Evolutionary conservation across 2,329 filamentous ascomycete species (phyloP), one percentile per base, ranked within the genome.

Genomic region (Aspergillus nomiae): DNA sequence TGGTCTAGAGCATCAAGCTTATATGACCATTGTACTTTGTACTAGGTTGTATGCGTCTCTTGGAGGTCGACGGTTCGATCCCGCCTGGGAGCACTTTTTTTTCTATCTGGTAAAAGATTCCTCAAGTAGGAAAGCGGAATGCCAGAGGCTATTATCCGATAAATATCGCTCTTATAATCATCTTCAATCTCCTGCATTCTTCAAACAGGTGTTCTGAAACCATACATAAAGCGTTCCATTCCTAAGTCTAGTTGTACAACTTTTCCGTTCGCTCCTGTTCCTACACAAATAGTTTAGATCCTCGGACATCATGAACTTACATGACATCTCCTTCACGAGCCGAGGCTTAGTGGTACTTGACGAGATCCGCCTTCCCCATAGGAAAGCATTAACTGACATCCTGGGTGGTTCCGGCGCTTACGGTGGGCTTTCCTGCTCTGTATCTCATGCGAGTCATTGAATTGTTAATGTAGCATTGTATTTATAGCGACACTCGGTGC

Each of bases 321-420:
- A 48, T 26, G 12, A 28, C 11, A 48, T 48, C 12, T 48, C 34
- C 19, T 78, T 78, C 56, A 64, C 69, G 32, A 78, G 74, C 46
- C 63, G 78, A 11, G 76, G 76, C 24, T 66, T 75, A 61, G 68
- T 75, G 3, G 74, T 78, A 7, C 69, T 78, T 4, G 77, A 78
- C 59, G 75, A 78, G 60, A 72, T 78, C 46, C 73, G 63, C 11
- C 66, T 76, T 36, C 71, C 73, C 9, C 57, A 63, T 46, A 66
- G 63, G 8, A 30, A 63, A 12, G 62, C 71, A 11, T 56, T 76
- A 32, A 67, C 60, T 5, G 64, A 78, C 64, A 62, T 73, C 4
- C 57, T 74, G 2, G 77, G 77, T 10, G 75, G 76, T 1, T 77
- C 75, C 21, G 76, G 75, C 21, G 63, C 71, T 7, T 78, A 74